These are phyloP conservation scores for Metschnikowia matae DNA, from an alignment of 805 yeast genomes.

Conservation along the genomic window DNA sequence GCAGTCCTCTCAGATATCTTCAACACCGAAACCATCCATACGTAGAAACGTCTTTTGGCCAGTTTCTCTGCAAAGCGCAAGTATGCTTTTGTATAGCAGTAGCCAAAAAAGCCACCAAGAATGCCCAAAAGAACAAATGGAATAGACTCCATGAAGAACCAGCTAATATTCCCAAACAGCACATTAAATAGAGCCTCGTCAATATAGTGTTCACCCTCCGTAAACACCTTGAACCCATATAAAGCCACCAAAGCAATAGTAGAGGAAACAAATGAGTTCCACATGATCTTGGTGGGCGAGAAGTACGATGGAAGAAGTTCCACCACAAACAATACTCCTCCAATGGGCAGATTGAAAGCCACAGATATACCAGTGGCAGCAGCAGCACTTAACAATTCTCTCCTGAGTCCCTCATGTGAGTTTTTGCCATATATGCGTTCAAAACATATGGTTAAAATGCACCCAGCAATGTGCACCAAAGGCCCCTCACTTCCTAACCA, in stretches of 20 bases:
- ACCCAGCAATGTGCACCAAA: slow-evolving; percentile 71
- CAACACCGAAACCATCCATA: slow-evolving; percentile 8
- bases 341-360: slow-evolving; percentile 84
- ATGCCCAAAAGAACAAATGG: slow-evolving; percentile 73
- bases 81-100: slow-evolving; percentile 47
- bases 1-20: slow-evolving; percentile 20
- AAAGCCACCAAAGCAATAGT: slow-evolving; percentile 65
- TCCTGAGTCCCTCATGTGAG: slow-evolving; percentile 52
- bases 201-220: slow-evolving; percentile 36
- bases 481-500: slow-evolving; percentile 91
- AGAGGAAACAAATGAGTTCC: slow-evolving; percentile 81
- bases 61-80: slow-evolving; percentile 21
- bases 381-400: slow-evolving; percentile 71
- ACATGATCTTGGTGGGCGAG: slow-evolving; percentile 61
- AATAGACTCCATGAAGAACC: slow-evolving; percentile 66
- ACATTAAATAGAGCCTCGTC: slow-evolving; percentile 55
- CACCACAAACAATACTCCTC: slow-evolving; percentile 76
- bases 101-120: slow-evolving; percentile 66
- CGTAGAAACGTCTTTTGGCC: slow-evolving; percentile 32
- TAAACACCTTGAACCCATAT: slow-evolving; percentile 35
- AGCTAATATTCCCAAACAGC: slow-evolving; percentile 64
- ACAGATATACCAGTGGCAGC: slow-evolving; percentile 81
- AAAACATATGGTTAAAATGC: slow-evolving; percentile 38
- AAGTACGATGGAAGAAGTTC: slow-evolving; percentile 66
- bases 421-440: slow-evolving; percentile 24